These are phyloP conservation scores for Aureococcus anophagefferens DNA, from an alignment of 108 stramenopile genomes.

Conservation along the genomic window DNA sequence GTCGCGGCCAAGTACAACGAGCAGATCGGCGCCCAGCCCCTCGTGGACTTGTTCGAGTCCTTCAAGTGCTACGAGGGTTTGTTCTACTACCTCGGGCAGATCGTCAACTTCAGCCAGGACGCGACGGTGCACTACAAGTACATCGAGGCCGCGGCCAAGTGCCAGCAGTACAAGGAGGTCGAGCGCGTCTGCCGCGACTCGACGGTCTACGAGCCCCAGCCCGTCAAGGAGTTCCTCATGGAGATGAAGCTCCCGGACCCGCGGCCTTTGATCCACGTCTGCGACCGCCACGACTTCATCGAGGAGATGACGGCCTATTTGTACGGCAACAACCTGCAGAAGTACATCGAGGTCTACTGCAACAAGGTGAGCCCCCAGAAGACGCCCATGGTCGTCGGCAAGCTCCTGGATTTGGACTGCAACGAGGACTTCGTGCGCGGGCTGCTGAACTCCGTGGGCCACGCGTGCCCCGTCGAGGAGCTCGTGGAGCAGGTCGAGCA, in stretches of 20 bases:
- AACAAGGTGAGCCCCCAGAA: constrained; percentile 94
- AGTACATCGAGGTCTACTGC: constrained; percentile 99
- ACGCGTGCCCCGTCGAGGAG: constrained; percentile 95
- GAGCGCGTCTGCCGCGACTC: constrained; percentile 99
- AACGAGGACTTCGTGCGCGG: constrained; percentile 98
- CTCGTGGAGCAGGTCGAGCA: constrained; percentile 94
- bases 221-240: constrained; percentile 97
- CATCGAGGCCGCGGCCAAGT: constrained; percentile 84
- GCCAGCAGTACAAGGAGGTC: constrained; percentile 91
- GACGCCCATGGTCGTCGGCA: constrained; percentile 97
- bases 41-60: constrained; percentile 89
- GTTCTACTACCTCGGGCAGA: constrained; percentile 90
- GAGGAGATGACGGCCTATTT: constrained; percentile 98
- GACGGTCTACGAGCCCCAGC: constrained; percentile 92
- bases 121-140: constrained; percentile 98
- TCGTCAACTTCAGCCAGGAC: constrained; percentile 92
- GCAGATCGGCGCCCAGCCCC: constrained; percentile 83
- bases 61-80: constrained; percentile 91
- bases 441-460: constrained; percentile 92
- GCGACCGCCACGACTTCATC: constrained; percentile 94
- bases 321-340: constrained; percentile 91
- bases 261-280: constrained; percentile 98
- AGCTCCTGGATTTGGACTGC: constrained; percentile 90
- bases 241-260: constrained; percentile 97
- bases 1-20: constrained; percentile 97